Evolutionary conservation across 2,329 filamentous ascomycete species (phyloP).

Genomic region (Tolypocladium nubicola): DNA sequence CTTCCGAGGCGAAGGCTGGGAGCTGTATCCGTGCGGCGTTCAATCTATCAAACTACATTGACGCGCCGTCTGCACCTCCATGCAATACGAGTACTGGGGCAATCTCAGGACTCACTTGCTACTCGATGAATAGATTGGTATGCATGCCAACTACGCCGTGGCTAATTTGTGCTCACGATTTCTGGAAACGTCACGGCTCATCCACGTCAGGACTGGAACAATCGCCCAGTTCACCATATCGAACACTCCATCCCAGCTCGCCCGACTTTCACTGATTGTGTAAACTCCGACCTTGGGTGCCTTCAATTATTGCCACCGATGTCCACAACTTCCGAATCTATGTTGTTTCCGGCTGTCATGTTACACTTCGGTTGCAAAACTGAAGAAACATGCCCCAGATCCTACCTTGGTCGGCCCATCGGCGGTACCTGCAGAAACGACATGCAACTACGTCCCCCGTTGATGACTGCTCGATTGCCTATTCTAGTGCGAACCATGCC

Average conservation of each 20-base stretch:
- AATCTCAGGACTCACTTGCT: background rate
- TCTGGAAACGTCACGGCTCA: too few species aligned
- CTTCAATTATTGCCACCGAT: background rate
- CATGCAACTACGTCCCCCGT: background rate
- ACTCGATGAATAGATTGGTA: background rate
- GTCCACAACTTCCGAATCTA: too few species aligned
- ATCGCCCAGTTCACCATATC: too few species aligned
- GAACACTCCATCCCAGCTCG: background rate
- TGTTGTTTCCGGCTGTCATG: background rate
- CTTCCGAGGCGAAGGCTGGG: too few species aligned
- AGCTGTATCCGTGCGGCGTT: too few species aligned
- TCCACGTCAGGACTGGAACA: too few species aligned
- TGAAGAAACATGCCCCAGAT: too few species aligned
- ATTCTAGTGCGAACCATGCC: background rate
- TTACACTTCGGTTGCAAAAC: background rate
- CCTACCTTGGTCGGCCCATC: background rate
- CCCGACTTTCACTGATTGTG: background rate
- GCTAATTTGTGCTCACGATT: background rate
- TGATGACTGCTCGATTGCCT: background rate
- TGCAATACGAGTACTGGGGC: background rate
- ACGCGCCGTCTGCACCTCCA: background rate
- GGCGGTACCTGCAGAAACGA: background rate
- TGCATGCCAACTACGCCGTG: too few species aligned
- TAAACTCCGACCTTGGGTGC: background rate
- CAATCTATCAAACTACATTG: background rate